phyloP scores from a whole-genome alignment of 179 eudicot genomes.

The Corrigiola litoralis region DNA sequence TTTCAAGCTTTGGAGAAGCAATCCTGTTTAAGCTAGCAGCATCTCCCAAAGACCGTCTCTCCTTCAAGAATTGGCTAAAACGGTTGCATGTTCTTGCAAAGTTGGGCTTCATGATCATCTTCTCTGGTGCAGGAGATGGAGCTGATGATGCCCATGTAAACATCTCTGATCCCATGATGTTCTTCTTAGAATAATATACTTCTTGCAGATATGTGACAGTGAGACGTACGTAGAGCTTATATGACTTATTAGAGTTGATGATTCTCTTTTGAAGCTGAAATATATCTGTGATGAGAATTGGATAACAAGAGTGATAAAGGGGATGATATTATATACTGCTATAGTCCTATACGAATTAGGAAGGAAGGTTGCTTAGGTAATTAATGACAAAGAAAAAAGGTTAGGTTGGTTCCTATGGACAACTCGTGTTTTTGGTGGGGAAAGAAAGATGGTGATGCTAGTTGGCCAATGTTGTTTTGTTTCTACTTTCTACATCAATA shows the following conservation, averaged over 20 bases:
- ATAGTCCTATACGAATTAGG: background rate
- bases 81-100: slow-evolving; percentile 47
- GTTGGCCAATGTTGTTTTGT: slow-evolving; percentile 1
- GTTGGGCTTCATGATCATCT: slow-evolving; percentile 33
- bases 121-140: slow-evolving; percentile 14
- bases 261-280: background rate
- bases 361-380: background rate
- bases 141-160: background rate
- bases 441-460: background rate
- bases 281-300: background rate
- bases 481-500: no score
- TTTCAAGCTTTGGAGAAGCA: slow-evolving; percentile 8
- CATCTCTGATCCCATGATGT: slow-evolving; percentile 19
- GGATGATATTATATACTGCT: background rate
- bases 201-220: background rate
- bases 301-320: no score
- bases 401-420: no score
- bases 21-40: slow-evolving; percentile 17
- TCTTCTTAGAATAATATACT: background rate
- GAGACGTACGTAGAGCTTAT: background rate
- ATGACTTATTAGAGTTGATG: no score
- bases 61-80: slow-evolving; percentile 57
- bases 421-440: background rate
- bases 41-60: slow-evolving; percentile 42
- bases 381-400: no score